Conservation (phyloP, 805 yeast species). For the Wickerhamiella kurtzmanii region DNA sequence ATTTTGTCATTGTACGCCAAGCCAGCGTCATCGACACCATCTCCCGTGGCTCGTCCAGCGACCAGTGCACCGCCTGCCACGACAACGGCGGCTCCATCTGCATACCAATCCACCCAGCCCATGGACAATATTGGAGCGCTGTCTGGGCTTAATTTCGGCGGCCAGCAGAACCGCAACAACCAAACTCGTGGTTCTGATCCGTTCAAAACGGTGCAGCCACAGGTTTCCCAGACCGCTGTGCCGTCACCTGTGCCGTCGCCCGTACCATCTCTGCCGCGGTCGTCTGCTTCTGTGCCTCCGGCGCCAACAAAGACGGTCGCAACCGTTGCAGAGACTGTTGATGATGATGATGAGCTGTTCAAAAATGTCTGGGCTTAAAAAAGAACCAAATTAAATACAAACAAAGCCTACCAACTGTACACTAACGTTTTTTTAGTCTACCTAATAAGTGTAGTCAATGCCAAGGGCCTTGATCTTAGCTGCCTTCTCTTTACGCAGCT, state of each 20-base stretch:
- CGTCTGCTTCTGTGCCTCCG: background rate
- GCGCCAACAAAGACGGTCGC: slow-evolving; percentile 23
- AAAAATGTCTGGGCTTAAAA: background rate
- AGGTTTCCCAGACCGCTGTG: too few relatives aligned
- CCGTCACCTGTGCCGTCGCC: too few relatives aligned
- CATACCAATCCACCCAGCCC: background rate
- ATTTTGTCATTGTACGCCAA: slow-evolving; percentile 66
- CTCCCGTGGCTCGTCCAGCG: background rate
- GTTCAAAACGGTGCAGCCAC: background rate
- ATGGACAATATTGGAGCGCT: background rate
- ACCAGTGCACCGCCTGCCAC: background rate
- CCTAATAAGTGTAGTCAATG: slow-evolving; percentile 32
- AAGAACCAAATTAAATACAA: background rate
- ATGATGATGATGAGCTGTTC: slow-evolving; percentile 9
- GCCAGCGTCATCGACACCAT: slow-evolving; percentile 4
- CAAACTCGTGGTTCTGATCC: too few relatives aligned
- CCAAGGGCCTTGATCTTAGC: slow-evolving; percentile 43
- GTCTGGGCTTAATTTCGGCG: background rate
- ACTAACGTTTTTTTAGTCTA: background rate
- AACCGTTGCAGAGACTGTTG: slow-evolving; percentile 28
- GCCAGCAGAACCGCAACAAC: background rate
- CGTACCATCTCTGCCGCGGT: background rate
- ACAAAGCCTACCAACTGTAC: background rate
- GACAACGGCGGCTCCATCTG: background rate
- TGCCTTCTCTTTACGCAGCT: slow-evolving; percentile 33